Evolutionary conservation across 2,329 filamentous ascomycete species (phyloP), one percentile per base, ranked within the genome.

Genomic region (Purpureocillium lavendulum): DNA sequence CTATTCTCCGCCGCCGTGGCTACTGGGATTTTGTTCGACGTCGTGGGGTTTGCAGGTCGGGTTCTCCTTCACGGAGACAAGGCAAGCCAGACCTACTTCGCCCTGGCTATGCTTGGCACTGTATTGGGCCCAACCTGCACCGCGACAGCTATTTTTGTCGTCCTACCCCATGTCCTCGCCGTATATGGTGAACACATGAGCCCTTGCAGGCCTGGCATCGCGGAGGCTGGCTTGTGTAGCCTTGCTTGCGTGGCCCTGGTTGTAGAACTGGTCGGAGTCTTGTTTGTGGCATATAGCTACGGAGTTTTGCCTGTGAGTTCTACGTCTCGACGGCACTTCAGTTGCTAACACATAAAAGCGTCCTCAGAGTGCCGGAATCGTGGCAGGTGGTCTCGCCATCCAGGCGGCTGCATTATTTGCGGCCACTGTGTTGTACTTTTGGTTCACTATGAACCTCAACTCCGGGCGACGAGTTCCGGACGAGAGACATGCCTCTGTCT

Each of bases 111-210:
- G 26, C 45, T 70, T 11, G 70, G 71, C 14, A 71, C 68, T 2
- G 54, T 67, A 15, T 50, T 70, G 29, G 71, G 69, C 1, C 67
- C 71, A 13, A 66, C 64, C 3, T 55, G 71, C 30, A 61, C 73
- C 44, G 62, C 61, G 10, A 56, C 59, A 10, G 63, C 69, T 18
- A 53, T 71, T 21, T 71, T 67, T 39, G 52, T 64, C 16, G 48
- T 67, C 7, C 51, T 73, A 14, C 70, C 71, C 3, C 67, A 68
- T 33, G 53, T 73, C 16, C 54, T 74, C 29, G 54, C 58, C 7
- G 48, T 73, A 4, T 73, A 73, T 42, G 70, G 70, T 15, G 58
- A 64, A 7, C 56, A 61, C 7, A 60, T 65, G 14, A 60, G 58
- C 13, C 54, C 61, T 2, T 48, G 63, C 37, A 56, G 45, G 9